These are phyloP conservation scores for Ophiocordyceps australis DNA, from an alignment of 2,329 filamentous ascomycete species.

Conservation along the genomic window DNA sequence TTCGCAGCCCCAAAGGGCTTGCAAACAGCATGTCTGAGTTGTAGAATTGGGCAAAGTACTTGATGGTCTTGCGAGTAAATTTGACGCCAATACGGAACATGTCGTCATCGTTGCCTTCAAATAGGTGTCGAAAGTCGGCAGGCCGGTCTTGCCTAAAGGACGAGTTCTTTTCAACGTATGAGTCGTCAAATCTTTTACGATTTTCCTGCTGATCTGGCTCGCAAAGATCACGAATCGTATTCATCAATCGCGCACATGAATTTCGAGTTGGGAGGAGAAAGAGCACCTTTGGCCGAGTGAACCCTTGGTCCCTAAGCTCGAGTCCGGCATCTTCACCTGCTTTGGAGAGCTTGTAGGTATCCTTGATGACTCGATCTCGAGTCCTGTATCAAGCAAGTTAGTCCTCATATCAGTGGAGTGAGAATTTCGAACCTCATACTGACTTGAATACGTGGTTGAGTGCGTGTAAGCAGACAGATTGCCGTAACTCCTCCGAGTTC, in stretches of 20 bases:
- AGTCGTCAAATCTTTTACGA: constrained; percentile 77
- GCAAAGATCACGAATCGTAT: constrained; percentile 58
- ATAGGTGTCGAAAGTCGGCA: constrained; percentile 74
- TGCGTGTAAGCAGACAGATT: constrained; percentile 62
- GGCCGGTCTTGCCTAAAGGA: constrained; percentile 58
- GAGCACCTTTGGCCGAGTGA: constrained; percentile 83
- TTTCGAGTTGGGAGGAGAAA: constrained; percentile 81
- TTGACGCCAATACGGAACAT: constrained; percentile 94
- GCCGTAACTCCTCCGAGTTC: constrained; percentile 52
- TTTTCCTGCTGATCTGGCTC: constrained; percentile 88
- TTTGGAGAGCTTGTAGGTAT: constrained; percentile 62
- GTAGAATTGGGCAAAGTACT: constrained; percentile 91
- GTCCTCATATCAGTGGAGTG: no score
- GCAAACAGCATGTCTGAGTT: constrained; percentile 89
- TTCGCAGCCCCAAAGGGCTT: constrained; percentile 74
- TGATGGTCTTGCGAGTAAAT: constrained; percentile 89
- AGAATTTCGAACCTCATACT: constrained; percentile 9
- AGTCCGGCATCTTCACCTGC: constrained; percentile 44
- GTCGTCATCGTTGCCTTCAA: constrained; percentile 90
- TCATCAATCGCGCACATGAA: constrained; percentile 61
- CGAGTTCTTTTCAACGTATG: constrained; percentile 48
- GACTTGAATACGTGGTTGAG: constrained; percentile 85
- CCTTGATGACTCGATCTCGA: constrained; percentile 78
- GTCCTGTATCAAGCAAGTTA: constrained; percentile 32
- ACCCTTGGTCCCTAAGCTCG: constrained; percentile 82